Evolutionary conservation across 2,329 filamentous ascomycete species (phyloP), one percentile per base, ranked within the genome.

Genomic region (Curvularia sp.): DNA sequence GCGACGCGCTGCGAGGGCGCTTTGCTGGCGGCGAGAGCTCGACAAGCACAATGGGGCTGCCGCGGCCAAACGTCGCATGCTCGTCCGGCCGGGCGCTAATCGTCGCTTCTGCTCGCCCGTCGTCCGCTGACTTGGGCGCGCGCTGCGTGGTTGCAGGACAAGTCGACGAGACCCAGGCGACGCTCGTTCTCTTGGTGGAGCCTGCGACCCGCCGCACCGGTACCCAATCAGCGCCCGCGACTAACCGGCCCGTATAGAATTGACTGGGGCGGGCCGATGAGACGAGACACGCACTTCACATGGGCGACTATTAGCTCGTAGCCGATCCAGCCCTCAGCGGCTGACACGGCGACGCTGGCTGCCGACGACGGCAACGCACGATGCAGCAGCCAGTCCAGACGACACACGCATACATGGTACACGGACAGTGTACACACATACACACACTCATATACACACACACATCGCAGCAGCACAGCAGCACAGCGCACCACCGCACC

Each of bases 1-100:
- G 43, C 30, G 60, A 63, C 53, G 59, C 60, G 58, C 60, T 47
- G 42, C 47, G 50, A 49, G 43, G 50, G 50, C 42, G 35, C 50
- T 54, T 49, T 46, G 48, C 48, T 30, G 39, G 55, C 30, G 30
- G 55, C 46, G 55, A 54, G 24, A 4, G 24, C 24, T 4, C 24
- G 24, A 26, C 24, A 24, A 10, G 20, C 31, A 52, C 50, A 43
- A 33, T 52, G 49, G 48, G 49, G 42, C 49, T 52, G 28, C 52
- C 50, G 56, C 56, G 56, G 56, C 50, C 47, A 58, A 58, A 39
- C 41, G 51, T 58, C 55, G 55, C 31, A 46, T 49, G 28, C 24
- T 24, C 31, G 38, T 9, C 30, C 13, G 31, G 20, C 26, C 50
- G 44, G 39, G 55, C 49, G 49, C 50, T 57, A 57, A 57, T 15